Percentiles rank a stretch among this genome's conserved stretches.
phyloP scores from a whole-genome alignment of 2,329 filamentous ascomycete species.

The Monosporascus sp. region DNA sequence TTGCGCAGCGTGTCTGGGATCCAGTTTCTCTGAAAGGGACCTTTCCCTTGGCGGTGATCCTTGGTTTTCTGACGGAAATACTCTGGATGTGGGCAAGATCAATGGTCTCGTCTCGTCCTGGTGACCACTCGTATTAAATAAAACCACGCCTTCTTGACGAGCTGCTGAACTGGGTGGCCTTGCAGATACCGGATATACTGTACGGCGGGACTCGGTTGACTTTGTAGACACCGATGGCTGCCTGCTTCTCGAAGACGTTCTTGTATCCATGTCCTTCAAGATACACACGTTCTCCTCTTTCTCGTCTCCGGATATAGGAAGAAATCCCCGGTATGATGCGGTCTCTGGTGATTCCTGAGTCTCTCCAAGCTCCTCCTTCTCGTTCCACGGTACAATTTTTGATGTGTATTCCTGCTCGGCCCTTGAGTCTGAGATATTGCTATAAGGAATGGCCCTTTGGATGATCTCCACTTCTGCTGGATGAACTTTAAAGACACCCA shows the following conservation, averaged over 20 bases:
- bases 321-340: conserved; percentile 21
- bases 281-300: not conserved
- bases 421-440: not conserved
- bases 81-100: conserved; percentile 5
- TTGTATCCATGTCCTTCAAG: not conserved
- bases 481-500: conserved; percentile 17
- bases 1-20: conserved; percentile 15
- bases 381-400: not conserved
- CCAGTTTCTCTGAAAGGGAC: conserved; percentile 9
- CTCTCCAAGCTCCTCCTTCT: not conserved
- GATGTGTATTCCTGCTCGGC: conserved; percentile 6
- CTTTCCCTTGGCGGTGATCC: conserved; percentile 3
- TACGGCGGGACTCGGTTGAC: not conserved
- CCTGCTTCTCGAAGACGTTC: not conserved
- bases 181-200: no score
- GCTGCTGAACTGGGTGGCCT: not conserved
- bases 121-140: conserved; percentile 3
- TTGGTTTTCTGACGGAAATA: not conserved
- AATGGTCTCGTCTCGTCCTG: conserved; percentile 5
- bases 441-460: not conserved
- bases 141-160: conserved; percentile 9
- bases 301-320: conserved; percentile 13
- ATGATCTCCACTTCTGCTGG: conserved; percentile 6
- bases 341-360: conserved; percentile 7
- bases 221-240: not conserved